Conservation (phyloP, 2,329 filamentous ascomycete genomes). For the Parascedosporium putredinis region DNA sequence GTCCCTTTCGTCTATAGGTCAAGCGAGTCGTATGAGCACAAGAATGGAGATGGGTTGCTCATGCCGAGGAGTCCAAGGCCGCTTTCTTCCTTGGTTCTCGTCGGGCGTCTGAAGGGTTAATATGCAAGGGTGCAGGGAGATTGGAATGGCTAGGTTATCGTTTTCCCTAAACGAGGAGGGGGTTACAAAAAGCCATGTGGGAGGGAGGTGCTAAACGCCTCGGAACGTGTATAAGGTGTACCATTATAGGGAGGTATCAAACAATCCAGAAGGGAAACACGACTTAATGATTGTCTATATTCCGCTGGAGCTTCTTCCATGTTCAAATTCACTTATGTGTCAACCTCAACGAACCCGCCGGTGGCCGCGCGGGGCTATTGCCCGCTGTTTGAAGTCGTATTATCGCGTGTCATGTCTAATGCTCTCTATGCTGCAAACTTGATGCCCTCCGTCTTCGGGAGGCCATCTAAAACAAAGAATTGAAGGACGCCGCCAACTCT, state of each 20-base stretch:
- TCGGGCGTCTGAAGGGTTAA: background rate
- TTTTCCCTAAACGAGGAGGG: no score
- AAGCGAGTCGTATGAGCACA: slow-evolving; percentile 7
- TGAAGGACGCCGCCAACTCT: no score
- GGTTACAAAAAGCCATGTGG: no score
- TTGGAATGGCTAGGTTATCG: no score
- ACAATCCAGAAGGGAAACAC: background rate
- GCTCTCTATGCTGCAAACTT: background rate
- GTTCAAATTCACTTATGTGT: no score
- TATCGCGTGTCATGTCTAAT: background rate
- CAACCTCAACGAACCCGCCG: no score
- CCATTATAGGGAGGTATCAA: background rate
- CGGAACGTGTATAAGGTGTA: background rate
- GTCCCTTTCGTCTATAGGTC: slow-evolving; percentile 4
- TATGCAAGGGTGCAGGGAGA: background rate
- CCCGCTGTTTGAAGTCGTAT: background rate
- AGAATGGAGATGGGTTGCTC: background rate
- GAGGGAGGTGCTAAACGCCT: no score
- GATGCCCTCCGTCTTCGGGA: no score
- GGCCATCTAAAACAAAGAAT: no score
- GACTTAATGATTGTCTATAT: background rate
- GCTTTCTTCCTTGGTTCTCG: background rate
- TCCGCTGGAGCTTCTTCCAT: background rate
- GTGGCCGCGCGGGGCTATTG: no score
- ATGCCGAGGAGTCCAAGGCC: background rate